Evolutionary conservation across 768 basidiomycete species (phyloP).

Genomic region (Sistotremastrum niveocremeum): DNA sequence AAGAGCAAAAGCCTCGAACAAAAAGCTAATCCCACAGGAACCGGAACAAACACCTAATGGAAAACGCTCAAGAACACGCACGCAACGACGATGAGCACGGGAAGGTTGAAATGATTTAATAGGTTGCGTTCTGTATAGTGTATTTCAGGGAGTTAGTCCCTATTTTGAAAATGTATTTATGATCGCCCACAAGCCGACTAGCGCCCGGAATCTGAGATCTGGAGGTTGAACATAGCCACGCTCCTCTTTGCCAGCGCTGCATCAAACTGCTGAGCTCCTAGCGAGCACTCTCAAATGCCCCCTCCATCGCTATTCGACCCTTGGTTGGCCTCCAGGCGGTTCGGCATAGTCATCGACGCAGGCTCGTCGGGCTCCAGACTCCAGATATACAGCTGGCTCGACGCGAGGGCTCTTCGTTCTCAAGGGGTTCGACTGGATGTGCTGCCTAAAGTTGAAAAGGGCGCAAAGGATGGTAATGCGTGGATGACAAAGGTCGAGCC

Average conservation of each 20-base stretch:
- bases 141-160: neutral
- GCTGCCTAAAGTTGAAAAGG: slow-evolving; percentile 85
- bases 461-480: slow-evolving; percentile 60
- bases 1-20: neutral
- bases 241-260: too few species aligned
- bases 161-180: neutral
- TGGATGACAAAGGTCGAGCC: slow-evolving; percentile 93
- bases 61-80: slow-evolving; percentile 22
- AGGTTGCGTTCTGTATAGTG: slow-evolving; percentile 6
- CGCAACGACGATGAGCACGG: slow-evolving; percentile 19
- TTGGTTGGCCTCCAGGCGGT: slow-evolving; percentile 71
- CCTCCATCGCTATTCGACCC: slow-evolving; percentile 56
- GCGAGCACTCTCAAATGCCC: slow-evolving; percentile 37
- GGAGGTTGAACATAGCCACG: too few species aligned
- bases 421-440: slow-evolving; percentile 35
- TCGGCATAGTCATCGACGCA: slow-evolving; percentile 94
- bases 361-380: slow-evolving; percentile 94
- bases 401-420: slow-evolving; percentile 51
- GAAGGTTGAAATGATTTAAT: slow-evolving; percentile 12
- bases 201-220: too few species aligned
- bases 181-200: too few species aligned
- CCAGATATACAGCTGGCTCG: slow-evolving; percentile 95
- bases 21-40: neutral
- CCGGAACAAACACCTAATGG: too few species aligned
- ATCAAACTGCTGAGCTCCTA: too few species aligned